These are phyloP conservation scores for Fusarium pininemorale DNA, from an alignment of 2,329 filamentous ascomycete genomes.

Conservation along the genomic window DNA sequence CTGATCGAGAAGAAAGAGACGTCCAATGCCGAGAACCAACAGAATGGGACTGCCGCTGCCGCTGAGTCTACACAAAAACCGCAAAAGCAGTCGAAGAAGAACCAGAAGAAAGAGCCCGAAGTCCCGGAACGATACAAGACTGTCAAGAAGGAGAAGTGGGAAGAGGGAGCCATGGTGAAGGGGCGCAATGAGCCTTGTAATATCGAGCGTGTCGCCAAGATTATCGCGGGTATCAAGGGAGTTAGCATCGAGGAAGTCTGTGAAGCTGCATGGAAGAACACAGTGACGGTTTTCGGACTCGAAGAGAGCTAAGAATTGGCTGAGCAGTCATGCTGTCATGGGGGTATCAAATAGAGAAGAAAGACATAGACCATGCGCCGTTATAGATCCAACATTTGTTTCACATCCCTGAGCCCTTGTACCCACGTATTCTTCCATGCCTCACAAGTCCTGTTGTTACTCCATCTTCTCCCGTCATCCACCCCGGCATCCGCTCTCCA, in stretches of 20 bases:
- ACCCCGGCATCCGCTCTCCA: conserved; percentile 82
- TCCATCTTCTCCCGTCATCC: conserved; percentile 89
- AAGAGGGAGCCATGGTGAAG: conserved; percentile 88
- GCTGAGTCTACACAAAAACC: conserved; percentile 38
- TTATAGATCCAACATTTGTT: conserved; percentile 23
- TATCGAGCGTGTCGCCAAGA: conserved; percentile 87
- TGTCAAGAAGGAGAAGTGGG: conserved; percentile 97
- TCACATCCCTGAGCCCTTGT: conserved; percentile 65
- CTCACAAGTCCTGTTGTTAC: conserved; percentile 77
- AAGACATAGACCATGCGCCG: conserved; percentile 39
- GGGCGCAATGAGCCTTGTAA: conserved; percentile 92
- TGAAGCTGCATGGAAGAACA: conserved; percentile 87
- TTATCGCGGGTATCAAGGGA: conserved; percentile 86
- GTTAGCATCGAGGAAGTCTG: conserved; percentile 82
- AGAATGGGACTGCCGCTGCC: conserved; percentile 35
- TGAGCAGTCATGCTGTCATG: conserved; percentile 7
- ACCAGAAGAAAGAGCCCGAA: conserved; percentile 69
- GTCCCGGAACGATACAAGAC: conserved; percentile 78
- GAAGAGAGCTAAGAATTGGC: conserved; percentile 48
- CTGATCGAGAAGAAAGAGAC: conserved; percentile 56
- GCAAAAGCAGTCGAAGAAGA: conserved; percentile 56
- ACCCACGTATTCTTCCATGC: conserved; percentile 69
- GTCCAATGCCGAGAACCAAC: conserved; percentile 27
- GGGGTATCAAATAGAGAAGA: conserved; percentile 47
- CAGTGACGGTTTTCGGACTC: conserved; percentile 79